phyloP scores from a whole-genome alignment of 2,329 filamentous ascomycete genomes.

The Pseudogymnoascus sp. region DNA sequence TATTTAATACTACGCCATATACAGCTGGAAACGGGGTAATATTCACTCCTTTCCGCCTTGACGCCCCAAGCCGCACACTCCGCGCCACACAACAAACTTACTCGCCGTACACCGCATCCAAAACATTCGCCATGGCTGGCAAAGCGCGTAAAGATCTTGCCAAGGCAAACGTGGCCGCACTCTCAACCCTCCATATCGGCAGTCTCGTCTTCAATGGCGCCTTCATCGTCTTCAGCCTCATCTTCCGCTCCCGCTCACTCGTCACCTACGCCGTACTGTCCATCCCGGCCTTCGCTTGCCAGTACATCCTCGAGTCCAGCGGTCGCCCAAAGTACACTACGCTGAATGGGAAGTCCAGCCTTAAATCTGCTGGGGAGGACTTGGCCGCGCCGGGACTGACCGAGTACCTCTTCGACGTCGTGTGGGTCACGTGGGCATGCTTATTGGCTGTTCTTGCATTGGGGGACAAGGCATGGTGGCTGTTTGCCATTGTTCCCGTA shows the following conservation, averaged over 20 bases:
- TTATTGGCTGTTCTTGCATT: slow-evolving; percentile 65
- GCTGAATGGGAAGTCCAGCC: slow-evolving; percentile 37
- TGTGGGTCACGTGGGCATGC: slow-evolving; percentile 89
- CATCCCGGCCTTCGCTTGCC: slow-evolving; percentile 67
- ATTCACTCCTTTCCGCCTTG: background rate
- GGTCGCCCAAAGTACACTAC: slow-evolving; percentile 70
- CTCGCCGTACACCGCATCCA: background rate
- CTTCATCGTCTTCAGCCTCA: slow-evolving; percentile 63
- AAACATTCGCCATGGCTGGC: background rate
- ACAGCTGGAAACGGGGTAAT: background rate
- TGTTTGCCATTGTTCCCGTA: slow-evolving; percentile 35
- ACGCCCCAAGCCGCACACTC: background rate
- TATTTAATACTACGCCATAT: background rate
- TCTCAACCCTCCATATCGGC: slow-evolving; percentile 77
- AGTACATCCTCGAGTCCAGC: slow-evolving; percentile 78
- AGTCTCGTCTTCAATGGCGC: slow-evolving; percentile 64
- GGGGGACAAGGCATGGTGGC: slow-evolving; percentile 73
- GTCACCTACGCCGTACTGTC: slow-evolving; percentile 67
- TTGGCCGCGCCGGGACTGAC: slow-evolving; percentile 81
- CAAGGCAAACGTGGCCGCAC: slow-evolving; percentile 67
- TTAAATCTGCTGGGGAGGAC: slow-evolving; percentile 78
- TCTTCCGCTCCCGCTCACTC: slow-evolving; percentile 58
- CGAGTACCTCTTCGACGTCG: slow-evolving; percentile 95
- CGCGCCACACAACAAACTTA: background rate
- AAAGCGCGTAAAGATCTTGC: slow-evolving; percentile 43